phyloP scores from a whole-genome alignment of 257 asterid genomes.

The Ajuga chamaepitys region DNA sequence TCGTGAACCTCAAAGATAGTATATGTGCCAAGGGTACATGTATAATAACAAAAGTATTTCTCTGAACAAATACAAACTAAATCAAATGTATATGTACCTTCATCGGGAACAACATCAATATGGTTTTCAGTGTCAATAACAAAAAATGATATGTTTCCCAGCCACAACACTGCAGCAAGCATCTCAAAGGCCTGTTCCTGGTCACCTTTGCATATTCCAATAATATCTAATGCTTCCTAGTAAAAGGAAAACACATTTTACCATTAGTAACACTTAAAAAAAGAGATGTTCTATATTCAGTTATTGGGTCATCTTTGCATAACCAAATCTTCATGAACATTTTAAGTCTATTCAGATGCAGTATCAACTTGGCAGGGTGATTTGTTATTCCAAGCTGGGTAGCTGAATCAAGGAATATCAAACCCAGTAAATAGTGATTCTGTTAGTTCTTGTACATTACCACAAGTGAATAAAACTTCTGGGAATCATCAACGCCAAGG shows the following conservation, averaged over 20 bases:
- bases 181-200: slow-evolving; percentile 77
- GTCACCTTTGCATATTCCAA: slow-evolving; percentile 57
- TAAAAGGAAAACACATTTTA: slow-evolving; percentile 10
- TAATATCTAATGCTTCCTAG: slow-evolving; percentile 65
- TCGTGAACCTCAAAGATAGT: too few relatives aligned
- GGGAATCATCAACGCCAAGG: slow-evolving; percentile 57
- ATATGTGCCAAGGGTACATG: not conserved
- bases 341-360: slow-evolving; percentile 1
- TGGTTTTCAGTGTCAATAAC: slow-evolving; percentile 67
- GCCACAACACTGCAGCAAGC: slow-evolving; percentile 95
- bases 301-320: not conserved
- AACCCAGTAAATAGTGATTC: not conserved
- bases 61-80: slow-evolving; percentile 7
- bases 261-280: slow-evolving; percentile 8
- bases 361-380: not conserved
- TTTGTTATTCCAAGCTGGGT: not conserved
- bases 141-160: slow-evolving; percentile 82
- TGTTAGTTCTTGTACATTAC: slow-evolving; percentile 24
- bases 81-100: slow-evolving; percentile 48
- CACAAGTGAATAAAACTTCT: slow-evolving; percentile 50
- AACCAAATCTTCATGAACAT: not conserved
- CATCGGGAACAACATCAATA: slow-evolving; percentile 68
- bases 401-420: not conserved
- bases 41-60: slow-evolving; percentile 7
- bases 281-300: not conserved